Base-by-base conservation (phyloP, 805 yeast genomes). In the Pichia californica region DNA sequence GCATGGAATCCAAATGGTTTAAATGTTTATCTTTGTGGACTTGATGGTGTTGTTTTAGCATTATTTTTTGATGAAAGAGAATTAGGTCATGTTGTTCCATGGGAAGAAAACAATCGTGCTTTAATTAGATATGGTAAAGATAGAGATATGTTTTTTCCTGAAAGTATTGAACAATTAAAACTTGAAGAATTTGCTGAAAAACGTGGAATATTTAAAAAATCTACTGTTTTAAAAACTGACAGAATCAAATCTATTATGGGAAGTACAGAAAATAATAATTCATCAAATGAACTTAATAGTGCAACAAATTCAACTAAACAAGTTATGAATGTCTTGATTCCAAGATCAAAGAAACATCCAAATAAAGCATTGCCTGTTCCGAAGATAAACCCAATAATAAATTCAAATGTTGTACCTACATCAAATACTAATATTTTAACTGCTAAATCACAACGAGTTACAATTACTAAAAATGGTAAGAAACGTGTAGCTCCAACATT, bases 1-100 rank as follows among this genome's bases (percentile, higher is more conserved):
- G 74, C 86, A 26, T 91, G 99, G 99, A 72, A 83, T 13, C 88
- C 91, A 0, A 79, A 78, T 52, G 99, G 98, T 4, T 67, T 70
- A 25, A 66, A 76, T 5, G 62, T 91, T n/a, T 88, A 77, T 58
- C 68, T 83, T 14, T 77, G 91, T 47, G 86, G 96, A 0, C 64
- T 88, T 36, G 98, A 89, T 62, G 96, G 98, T 2, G 70, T 88
- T 0, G 80, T 93, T 7, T 73, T 87, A 0, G 75, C 79, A 3
- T 65, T 87, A 0, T 53, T 67, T 11, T 91, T 91, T 58, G 88
- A 77, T 16, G 58, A 63, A 1, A 62, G 68, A 38, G 94, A 84
- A 53, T 60, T 84, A 20, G 94, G 94, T 5, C 61, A 50, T 13
- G 59, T 58, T 10, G 72, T 83, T 5, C 82, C 94, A 0, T 57